Evolutionary conservation across 768 basidiomycete genomes (phyloP), one percentile per base, ranked within the genome.

Genomic region (Mycena haematopus): DNA sequence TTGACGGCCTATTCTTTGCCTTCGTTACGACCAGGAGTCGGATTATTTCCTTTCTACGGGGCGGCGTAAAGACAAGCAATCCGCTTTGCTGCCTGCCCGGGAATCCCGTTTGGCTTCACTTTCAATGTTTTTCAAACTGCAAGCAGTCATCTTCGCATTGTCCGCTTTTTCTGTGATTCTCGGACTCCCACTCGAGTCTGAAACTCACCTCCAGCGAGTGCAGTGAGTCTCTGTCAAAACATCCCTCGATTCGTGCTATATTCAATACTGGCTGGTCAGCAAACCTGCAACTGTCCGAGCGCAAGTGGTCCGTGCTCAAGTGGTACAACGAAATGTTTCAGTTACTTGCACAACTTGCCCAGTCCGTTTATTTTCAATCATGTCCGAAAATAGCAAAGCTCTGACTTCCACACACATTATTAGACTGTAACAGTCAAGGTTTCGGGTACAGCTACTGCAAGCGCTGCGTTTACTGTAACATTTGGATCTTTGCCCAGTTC

Each of bases 121-220:
- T 33, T 56, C 55, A 38, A 63, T 63, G 62, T 44, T 63, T 46
- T 58, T 27, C 17, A 62, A 58, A 52, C 24, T 35, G 15, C 52
- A 60, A 52, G 40, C 45, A 42, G 44, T 35, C 21, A 7, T 36
- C 29, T 54, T 58, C 17, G 52, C 31, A 8, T 45, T 56, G 33
- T 51, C 51, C 49, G 1, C 46, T 29, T 40, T 65, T 46, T 60
- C 27, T 29, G 19, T 52, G 15, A 42, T 31, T 27, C 42, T 57
- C 14, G 59, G 53, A 46, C 62, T 33, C 22, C 56, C 56, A 13
- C 31, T 49, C 8, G 36, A 10, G 9, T 38, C 56, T 17, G 56
- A 46, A 51, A 36, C 25, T 54, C 40, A 24, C 3, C 0, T 33
- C 6, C 40, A 38, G 27, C 51, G 47, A 3, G 22, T 52, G 25